Evolutionary conservation across 2,329 filamentous ascomycete species (phyloP).

Genomic region (Cercospora sesami): DNA sequence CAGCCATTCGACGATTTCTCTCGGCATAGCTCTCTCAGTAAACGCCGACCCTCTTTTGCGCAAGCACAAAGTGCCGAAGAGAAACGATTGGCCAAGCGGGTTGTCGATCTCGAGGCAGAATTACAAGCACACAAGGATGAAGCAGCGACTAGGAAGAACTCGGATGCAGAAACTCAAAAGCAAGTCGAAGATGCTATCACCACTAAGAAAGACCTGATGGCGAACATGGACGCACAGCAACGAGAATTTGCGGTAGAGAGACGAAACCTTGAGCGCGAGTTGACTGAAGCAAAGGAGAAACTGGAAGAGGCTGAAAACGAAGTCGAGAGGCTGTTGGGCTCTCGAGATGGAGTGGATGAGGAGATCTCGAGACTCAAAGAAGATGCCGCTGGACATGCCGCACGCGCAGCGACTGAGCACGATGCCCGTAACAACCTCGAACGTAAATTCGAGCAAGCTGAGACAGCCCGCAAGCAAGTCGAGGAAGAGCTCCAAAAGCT

Average conservation of each 20-base stretch:
- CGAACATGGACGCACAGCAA: conserved; percentile 91
- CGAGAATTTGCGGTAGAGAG: conserved; percentile 84
- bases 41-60: conserved; percentile 60
- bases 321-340: conserved; percentile 79
- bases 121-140: conserved; percentile 75
- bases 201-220: conserved; percentile 89
- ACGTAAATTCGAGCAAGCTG: conserved; percentile 45
- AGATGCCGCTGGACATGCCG: conserved; percentile 58
- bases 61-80: conserved; percentile 64
- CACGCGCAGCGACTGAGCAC: conserved; percentile 62
- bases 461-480: conserved; percentile 33
- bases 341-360: conserved; percentile 74
- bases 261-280: conserved; percentile 77
- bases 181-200: conserved; percentile 83
- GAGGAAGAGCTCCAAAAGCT: conserved; percentile 50
- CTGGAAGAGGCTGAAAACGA: conserved; percentile 91
- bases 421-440: conserved; percentile 63
- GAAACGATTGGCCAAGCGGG: conserved; percentile 60
- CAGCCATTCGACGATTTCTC: conserved; percentile 30
- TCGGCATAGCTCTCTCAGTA: conserved; percentile 29
- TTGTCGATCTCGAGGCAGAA: conserved; percentile 73
- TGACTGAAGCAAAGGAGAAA: conserved; percentile 71
- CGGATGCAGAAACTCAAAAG: conserved; percentile 62
- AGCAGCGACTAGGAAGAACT: conserved; percentile 53
- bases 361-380: conserved; percentile 65